Base-by-base conservation (phyloP, 306 rosid species). In the Crotalaria pallida region DNA sequence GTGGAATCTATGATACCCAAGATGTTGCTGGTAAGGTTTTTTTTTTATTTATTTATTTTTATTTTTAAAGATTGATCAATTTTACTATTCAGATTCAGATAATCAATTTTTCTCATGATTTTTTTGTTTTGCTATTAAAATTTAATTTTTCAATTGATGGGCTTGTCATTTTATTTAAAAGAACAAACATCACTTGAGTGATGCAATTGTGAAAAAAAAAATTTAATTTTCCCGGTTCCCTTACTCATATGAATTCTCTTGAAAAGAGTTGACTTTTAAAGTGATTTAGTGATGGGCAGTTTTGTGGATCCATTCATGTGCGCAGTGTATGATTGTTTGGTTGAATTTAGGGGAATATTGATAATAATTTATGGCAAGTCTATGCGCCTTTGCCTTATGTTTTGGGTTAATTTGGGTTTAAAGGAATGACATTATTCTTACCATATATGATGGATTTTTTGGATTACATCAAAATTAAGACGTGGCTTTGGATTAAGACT, bases 21-120 rank as follows among this genome's bases (percentile, higher is more conserved):
- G 98, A 94, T 80, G 97, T 90, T 74, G 98, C 98, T 77, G 97
- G 99, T 91, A 2, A 48, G 82, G 74, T 24, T 1, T 40, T 0
- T 77, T 24, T 1, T 40, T 0, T 41, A 0, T 22, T 4, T 71
- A 11, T 5, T 16, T n/a, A 3, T 15, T 53, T 55, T 49, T 33
- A 5, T 0, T 11, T 49, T 34, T 18, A 13, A 40, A 10, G 18
- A n/a, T n/a, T n/a, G 79, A 1, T 73, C 49, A n/a, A 17, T 68
- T 65, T 69, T 62, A 17, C 12, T 69, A 23, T 52, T 74, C 67
- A 53, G 69, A 74, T 78, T 70, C 43, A 60, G 65, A 64, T 78
- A 78, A 53, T 56, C 27, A 47, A 59, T 67, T 53, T n/a, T 18
- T 8, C 11, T 8, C 41, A 11, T 18, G 16, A 62, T 56, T 26